These are phyloP conservation scores for Mycena citricolor DNA, from an alignment of 1,284 basidiomycete genomes.

Conservation along the genomic window DNA sequence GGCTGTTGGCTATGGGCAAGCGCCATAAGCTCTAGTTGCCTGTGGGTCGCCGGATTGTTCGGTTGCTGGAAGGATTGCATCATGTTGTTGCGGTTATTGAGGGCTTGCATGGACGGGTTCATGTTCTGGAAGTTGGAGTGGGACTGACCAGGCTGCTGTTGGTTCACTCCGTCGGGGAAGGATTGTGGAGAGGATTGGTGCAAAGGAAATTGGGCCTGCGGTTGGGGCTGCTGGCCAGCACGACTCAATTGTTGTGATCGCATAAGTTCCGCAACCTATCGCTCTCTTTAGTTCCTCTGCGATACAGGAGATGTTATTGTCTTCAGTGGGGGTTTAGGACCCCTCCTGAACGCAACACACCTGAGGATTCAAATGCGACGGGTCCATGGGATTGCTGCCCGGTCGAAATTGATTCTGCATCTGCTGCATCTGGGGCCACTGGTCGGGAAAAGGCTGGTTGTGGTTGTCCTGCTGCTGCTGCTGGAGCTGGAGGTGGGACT, in stretches of 20 bases:
- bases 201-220: no score
- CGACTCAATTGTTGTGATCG: no score
- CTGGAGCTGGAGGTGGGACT: conserved; percentile 37
- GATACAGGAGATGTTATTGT: no score
- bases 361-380: conserved; percentile 44
- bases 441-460: conserved; percentile 47
- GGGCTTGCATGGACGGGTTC: conserved; percentile 32
- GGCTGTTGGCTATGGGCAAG: conserved; percentile 45
- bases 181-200: conserved; percentile 32
- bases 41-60: conserved; percentile 29
- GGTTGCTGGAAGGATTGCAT: conserved; percentile 37
- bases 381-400: conserved; percentile 43
- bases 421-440: conserved; percentile 60
- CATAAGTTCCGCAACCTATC: no score
- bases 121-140: conserved; percentile 40
- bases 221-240: no score
- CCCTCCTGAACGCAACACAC: conserved; percentile 41
- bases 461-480: conserved; percentile 40
- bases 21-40: conserved; percentile 51
- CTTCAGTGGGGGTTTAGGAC: no score
- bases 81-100: conserved; percentile 36
- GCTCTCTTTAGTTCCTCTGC: no score
- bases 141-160: conserved; percentile 41
- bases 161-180: conserved; percentile 44
- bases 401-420: conserved; percentile 45